A percentile compares a stretch with the other conserved stretches of the same genome.
phyloP scores from a whole-genome alignment of 805 yeast species.

The Saccharomycopsis fibuligera region DNA sequence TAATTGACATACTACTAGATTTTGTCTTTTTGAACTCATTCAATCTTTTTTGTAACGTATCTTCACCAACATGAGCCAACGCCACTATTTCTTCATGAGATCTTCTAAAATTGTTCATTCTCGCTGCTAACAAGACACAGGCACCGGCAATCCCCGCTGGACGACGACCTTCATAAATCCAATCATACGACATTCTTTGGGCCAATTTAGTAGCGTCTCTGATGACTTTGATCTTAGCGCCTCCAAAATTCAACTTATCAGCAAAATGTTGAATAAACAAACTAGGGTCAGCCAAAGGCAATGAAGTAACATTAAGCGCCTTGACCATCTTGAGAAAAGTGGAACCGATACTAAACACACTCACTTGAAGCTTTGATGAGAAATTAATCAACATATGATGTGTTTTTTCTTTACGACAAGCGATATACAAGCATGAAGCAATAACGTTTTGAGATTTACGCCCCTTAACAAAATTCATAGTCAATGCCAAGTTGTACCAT shows the following conservation, averaged over 20 bases:
- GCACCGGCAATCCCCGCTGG: conserved; percentile 99
- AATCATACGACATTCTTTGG: conserved; percentile 85
- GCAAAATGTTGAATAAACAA: conserved; percentile 92
- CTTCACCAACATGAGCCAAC: conserved; percentile 92
- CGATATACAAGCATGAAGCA: conserved; percentile 90
- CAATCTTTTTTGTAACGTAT: conserved; percentile 83
- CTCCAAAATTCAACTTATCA: conserved; percentile 77
- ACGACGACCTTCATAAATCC: conserved; percentile 95
- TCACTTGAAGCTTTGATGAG: conserved; percentile 80
- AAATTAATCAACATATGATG: conserved; percentile 96
- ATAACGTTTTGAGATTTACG: conserved; percentile 91
- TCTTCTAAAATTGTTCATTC: conserved; percentile 93
- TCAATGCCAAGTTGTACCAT: conserved; percentile 83
- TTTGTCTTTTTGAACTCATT: conserved; percentile 79
- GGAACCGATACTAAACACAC: conserved; percentile 93
- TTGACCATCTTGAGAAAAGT: conserved; percentile 92
- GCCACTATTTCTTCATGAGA: conserved; percentile 92
- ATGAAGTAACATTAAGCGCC: conserved; percentile 61
- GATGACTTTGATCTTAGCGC: conserved; percentile 63
- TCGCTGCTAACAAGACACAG: conserved; percentile 82
- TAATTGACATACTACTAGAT: conserved; percentile 67
- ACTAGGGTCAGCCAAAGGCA: conserved; percentile 93
- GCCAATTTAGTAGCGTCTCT: conserved; percentile 84
- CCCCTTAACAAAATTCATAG: conserved; percentile 93
- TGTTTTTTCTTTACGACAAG: conserved; percentile 86